Evolutionary conservation across 1,284 basidiomycete species (phyloP).

Genomic region (Ceratobasidium sp.): DNA sequence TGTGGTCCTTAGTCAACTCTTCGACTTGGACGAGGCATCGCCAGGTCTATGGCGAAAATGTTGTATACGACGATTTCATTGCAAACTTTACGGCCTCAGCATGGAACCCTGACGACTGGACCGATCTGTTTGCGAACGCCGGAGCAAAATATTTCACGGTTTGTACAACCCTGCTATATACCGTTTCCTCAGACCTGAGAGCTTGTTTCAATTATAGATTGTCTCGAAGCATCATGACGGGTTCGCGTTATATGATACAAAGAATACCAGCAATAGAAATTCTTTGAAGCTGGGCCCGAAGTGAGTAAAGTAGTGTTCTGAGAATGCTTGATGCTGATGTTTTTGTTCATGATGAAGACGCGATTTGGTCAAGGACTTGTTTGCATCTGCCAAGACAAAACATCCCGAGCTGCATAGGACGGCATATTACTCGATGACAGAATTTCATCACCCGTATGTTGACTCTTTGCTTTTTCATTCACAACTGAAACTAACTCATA

Average conservation of each 20-base stretch:
- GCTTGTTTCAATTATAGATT: not conserved
- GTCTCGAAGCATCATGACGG: constrained; percentile 57
- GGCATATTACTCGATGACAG: constrained; percentile 65
- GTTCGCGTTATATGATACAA: constrained; percentile 68
- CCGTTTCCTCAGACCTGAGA: not conserved
- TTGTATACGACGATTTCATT: constrained; percentile 72
- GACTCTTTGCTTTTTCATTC: not conserved
- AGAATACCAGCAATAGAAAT: constrained; percentile 65
- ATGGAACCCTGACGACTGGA: constrained; percentile 69
- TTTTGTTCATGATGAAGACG: constrained; percentile 52
- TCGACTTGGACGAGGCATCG: constrained; percentile 65
- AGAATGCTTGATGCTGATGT: no score
- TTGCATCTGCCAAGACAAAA: constrained; percentile 64
- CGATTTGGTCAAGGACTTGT: constrained; percentile 68
- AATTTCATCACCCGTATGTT: constrained; percentile 45
- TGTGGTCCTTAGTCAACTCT: constrained; percentile 39
- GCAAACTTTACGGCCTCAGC: constrained; percentile 65
- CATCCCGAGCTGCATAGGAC: constrained; percentile 67
- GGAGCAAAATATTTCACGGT: constrained; percentile 70
- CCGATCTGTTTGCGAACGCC: constrained; percentile 67
- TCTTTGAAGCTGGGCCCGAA: constrained; percentile 66
- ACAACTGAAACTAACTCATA: not conserved
- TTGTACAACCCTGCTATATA: constrained; percentile 45
- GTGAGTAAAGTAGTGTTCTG: no score
- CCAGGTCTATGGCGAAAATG: constrained; percentile 65